phyloP scores from a whole-genome alignment of 2,329 filamentous ascomycete species.

The Epicoccum sorghinum region DNA sequence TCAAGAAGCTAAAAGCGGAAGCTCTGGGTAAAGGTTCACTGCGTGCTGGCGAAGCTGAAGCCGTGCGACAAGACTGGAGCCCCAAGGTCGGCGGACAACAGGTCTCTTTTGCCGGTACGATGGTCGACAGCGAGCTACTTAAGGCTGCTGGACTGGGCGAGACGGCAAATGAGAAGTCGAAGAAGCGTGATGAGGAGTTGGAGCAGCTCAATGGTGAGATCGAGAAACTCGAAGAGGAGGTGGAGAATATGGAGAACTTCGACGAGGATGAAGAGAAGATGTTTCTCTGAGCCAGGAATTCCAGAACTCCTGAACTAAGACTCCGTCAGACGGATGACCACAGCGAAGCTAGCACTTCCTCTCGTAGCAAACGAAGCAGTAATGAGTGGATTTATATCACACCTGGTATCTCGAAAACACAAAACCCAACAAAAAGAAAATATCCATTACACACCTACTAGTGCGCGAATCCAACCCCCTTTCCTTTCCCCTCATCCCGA shows the following conservation, averaged over 20 bases:
- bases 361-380: background rate
- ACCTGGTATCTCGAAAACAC: conserved; percentile 13
- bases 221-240: too few relatives aligned
- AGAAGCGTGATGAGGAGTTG: conserved; percentile 9
- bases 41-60: conserved; percentile 19
- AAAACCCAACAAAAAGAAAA: background rate
- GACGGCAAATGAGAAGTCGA: conserved; percentile 26
- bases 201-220: too few relatives aligned
- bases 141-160: conserved; percentile 36
- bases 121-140: conserved; percentile 40
- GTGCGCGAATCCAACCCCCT: conserved; percentile 22
- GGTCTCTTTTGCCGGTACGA: conserved; percentile 37
- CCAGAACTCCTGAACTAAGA: background rate
- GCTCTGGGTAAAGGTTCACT: conserved; percentile 25
- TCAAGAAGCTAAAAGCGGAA: conserved; percentile 26
- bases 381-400: conserved; percentile 18
- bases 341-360: background rate
- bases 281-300: background rate
- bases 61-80: conserved; percentile 27
- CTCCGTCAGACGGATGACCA: background rate
- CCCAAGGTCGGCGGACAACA: conserved; percentile 25
- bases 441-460: background rate
- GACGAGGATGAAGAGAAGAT: conserved; percentile 1
- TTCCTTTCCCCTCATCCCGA: conserved; percentile 27
- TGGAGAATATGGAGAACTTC: too few relatives aligned